A percentile compares a stretch with the other conserved stretches of the same genome.
phyloP scores from a whole-genome alignment of 257 asterid genomes.

The Craterostigma plantagineum region DNA sequence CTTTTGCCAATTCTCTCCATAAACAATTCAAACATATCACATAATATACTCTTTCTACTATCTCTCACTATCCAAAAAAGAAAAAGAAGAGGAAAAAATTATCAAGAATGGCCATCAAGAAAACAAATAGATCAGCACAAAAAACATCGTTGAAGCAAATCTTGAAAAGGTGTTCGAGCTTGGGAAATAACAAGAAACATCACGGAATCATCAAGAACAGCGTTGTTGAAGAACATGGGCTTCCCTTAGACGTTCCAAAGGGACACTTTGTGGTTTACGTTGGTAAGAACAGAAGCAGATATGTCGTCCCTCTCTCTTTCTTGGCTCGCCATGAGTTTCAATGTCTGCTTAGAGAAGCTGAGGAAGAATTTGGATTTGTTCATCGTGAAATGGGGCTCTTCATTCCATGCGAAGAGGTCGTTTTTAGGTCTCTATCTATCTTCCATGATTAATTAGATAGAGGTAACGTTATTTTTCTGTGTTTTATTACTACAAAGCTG shows the following conservation, averaged over 20 bases:
- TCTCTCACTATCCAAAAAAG: too few species aligned
- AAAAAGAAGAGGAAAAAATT: too few species aligned
- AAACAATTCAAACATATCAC: too few species aligned
- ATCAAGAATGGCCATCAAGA: conserved; percentile 25
- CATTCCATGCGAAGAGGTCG: conserved; percentile 31
- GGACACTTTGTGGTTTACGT: conserved; percentile 38
- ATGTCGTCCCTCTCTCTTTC: conserved; percentile 31
- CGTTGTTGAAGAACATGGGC: conserved; percentile 11
- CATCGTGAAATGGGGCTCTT: conserved; percentile 33
- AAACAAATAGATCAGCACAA: conserved; percentile 14
- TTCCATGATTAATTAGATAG: conserved; percentile 13
- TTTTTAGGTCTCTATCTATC: conserved; percentile 21
- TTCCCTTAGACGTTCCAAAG: conserved; percentile 30
- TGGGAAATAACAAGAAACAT: conserved; percentile 22
- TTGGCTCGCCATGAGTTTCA: conserved; percentile 33
- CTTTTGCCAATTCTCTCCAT: too few species aligned
- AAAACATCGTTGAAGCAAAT: conserved; percentile 21
- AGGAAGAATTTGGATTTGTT: conserved; percentile 32
- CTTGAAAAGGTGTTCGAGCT: conserved; percentile 25
- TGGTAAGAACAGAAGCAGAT: conserved; percentile 23
- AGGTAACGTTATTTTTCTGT: too few species aligned
- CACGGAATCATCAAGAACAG: conserved; percentile 12
- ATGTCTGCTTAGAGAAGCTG: conserved; percentile 20
- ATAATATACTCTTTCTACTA: too few species aligned
- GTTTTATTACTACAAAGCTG: too few species aligned